Base-by-base conservation (phyloP, 1,284 basidiomycete genomes). In the Ganoderma sp. region DNA sequence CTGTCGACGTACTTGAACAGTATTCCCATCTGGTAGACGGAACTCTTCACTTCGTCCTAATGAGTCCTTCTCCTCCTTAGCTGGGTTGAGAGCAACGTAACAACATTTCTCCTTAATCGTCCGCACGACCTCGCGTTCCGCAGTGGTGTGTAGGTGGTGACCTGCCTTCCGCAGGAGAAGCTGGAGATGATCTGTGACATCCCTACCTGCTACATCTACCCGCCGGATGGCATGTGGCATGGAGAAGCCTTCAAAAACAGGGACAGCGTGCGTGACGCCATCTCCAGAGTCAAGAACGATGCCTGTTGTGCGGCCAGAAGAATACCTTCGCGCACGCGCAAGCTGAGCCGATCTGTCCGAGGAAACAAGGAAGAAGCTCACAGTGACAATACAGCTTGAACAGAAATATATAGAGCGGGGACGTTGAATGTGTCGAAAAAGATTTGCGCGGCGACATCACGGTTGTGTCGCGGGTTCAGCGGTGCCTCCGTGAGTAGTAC, bases 351-450 rank as follows among this genome's bases (percentile, higher is more conserved):
- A 15, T 0, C 2, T 19, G 19, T n/a, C 32, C 15, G 9, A 25
- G 12, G n/a, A 63, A 61, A 34, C 7, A 6, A 56, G 54, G 39
- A 63, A 25, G 39, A 12, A 6, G 81, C 92, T 79, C 78, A 98
- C 95, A 99, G 82, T 73, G 96, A 96, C 66, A 99, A 84, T 25
- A 99, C 97, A 34, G 98, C 98, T 83, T 99, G 98, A 4, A 99
- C 95, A 61, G 95, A 97, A 19, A 94, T 97, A 82, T 96, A 99
- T 69, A 99, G 84, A 9, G 98, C 98, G 25, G 98, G 98, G 22
- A 99, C 98, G 79, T 99, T 99, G 88, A 98, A 98, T 3, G 97
- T 98, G 78, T 99, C 97, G 80, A 98, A 99, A 82, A 99, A 98
- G 83, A 98, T 97, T 80, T 98, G 96, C 9, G 97, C 97, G 22